phyloP scores from a whole-genome alignment of 1,139 yeast species.

The Kluyveromyces sp. region DNA sequence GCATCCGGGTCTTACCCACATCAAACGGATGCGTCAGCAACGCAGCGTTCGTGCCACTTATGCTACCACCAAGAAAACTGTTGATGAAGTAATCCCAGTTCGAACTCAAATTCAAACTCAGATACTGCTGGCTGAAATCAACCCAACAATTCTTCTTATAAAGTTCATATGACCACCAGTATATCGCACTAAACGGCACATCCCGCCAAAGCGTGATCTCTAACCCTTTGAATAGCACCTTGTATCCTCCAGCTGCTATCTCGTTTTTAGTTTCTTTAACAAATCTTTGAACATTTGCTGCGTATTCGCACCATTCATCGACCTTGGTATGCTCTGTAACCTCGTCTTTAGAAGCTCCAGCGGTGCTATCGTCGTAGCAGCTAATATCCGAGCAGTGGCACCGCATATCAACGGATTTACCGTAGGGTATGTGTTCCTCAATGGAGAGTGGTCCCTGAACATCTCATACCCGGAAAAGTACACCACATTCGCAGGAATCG shows the following conservation, averaged over 20 bases:
- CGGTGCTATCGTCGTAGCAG: constrained; percentile 85
- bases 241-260: constrained; percentile 49
- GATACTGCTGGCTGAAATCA: constrained; percentile 1
- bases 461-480: constrained; percentile 92
- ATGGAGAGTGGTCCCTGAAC: constrained; percentile 66
- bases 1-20: constrained; percentile 92
- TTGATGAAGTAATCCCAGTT: constrained; percentile 56
- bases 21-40: constrained; percentile 88
- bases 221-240: constrained; percentile 73
- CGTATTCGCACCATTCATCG: constrained; percentile 28
- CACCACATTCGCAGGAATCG: constrained; percentile 86
- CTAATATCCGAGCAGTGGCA: constrained; percentile 68
- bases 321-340: constrained; percentile 70
- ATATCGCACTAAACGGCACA: constrained; percentile 92
- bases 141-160: constrained; percentile 24
- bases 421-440: constrained; percentile 37
- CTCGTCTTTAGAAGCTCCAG: constrained; percentile 81
- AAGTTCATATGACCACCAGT: constrained; percentile 82
- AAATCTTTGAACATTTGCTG: constrained; percentile 39
- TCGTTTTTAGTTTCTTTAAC: constrained; percentile 45
- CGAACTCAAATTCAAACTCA: constrained; percentile 28
- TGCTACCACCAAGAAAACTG: constrained; percentile 76
- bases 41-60: constrained; percentile 83
- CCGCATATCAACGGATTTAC: constrained; percentile 84
- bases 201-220: constrained; percentile 91